These are phyloP conservation scores for Aurinia saxatilis DNA, from an alignment of 345 rosid genomes.

Conservation along the genomic window DNA sequence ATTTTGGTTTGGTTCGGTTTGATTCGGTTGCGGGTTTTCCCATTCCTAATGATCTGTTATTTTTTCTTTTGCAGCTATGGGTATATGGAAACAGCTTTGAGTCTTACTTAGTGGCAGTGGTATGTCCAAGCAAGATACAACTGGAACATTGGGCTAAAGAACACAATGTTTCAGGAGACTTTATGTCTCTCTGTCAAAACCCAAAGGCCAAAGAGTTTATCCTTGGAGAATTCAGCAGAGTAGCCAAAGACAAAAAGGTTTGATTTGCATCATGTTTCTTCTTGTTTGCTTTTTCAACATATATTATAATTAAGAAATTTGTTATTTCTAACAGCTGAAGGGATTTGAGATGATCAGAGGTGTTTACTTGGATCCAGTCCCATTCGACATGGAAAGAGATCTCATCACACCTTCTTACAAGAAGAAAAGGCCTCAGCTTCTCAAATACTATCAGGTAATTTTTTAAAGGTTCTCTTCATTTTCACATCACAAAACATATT, in stretches of 20 bases:
- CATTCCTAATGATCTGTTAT: no score
- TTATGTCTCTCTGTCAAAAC: conserved; percentile 59
- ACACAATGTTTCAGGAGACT: conserved; percentile 55
- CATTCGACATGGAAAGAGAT: conserved; percentile 85
- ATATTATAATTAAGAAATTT: background rate
- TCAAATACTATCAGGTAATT: conserved; percentile 69
- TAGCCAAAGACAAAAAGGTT: conserved; percentile 79
- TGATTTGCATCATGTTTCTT: background rate
- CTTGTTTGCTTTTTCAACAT: background rate
- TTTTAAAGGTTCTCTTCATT: background rate
- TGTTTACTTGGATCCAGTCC: conserved; percentile 72
- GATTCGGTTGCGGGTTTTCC: no score
- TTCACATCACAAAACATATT: background rate
- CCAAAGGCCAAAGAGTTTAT: conserved; percentile 58
- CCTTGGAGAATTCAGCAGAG: conserved; percentile 59
- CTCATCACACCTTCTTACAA: conserved; percentile 91
- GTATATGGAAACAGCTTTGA: conserved; percentile 96
- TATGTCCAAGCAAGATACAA: conserved; percentile 69
- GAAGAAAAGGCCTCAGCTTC: conserved; percentile 93
- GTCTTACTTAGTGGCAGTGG: conserved; percentile 82
- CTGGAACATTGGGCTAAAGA: conserved; percentile 78
- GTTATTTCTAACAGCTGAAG: conserved; percentile 50
- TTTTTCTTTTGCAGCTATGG: conserved; percentile 60
- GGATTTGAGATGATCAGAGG: conserved; percentile 84
- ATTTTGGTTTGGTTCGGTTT: no score